Percentiles rank a stretch among this genome's conserved stretches.
These are phyloP conservation scores for Chaetomium fimeti DNA, from an alignment of 495 filamentous ascomycete genomes.

Conservation along the genomic window DNA sequence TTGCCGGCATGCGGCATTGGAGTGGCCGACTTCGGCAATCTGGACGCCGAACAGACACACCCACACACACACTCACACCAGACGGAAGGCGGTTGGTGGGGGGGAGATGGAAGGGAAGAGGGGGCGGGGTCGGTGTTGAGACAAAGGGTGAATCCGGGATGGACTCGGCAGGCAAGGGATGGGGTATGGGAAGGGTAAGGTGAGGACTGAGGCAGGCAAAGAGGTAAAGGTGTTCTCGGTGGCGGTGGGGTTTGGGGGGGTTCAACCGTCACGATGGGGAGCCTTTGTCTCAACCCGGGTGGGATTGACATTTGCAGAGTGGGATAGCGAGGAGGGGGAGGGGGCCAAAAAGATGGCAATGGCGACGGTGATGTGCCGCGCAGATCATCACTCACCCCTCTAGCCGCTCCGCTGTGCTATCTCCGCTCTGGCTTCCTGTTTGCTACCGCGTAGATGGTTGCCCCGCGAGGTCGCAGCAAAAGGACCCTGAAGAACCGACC, in stretches of 20 bases:
- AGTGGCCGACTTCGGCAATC: constrained; percentile 16
- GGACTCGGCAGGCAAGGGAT: neutral
- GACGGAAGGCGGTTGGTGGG: neutral
- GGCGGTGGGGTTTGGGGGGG: neutral
- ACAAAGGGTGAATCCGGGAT: neutral
- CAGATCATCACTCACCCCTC: neutral
- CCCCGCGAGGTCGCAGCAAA: constrained; percentile 11
- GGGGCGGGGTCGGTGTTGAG: neutral
- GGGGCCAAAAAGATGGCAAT: neutral
- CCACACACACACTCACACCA: neutral
- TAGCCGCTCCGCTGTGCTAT: neutral
- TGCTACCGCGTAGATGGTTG: neutral
- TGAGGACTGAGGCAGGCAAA: neutral
- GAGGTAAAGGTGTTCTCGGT: neutral
- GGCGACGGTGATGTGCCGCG: neutral
- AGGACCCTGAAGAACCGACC: constrained; percentile 10
- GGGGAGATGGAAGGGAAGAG: no score
- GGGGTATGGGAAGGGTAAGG: neutral
- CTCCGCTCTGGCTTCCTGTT: constrained; percentile 2
- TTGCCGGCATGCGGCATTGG: neutral
- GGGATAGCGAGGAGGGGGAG: neutral
- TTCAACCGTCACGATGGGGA: neutral
- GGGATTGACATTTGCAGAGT: neutral
- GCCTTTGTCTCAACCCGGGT: neutral
- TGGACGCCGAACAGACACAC: neutral